Percentiles rank a stretch among this genome's conserved stretches.
phyloP scores from a whole-genome alignment of 805 yeast genomes.

The Pichia cabralensis region DNA sequence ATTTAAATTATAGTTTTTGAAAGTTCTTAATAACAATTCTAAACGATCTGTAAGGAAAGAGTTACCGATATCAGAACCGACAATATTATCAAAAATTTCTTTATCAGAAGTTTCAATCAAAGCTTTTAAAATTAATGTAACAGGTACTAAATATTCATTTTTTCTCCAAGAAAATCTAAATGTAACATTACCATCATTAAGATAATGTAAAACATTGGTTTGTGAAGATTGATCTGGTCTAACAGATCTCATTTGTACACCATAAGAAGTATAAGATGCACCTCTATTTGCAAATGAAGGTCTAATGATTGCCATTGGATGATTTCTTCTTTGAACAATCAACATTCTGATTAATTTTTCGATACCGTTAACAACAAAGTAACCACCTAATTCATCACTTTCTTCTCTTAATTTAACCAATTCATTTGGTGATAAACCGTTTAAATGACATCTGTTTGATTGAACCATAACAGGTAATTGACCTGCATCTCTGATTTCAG shows the following conservation, averaged over 20 bases:
- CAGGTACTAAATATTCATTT: conserved; percentile 91
- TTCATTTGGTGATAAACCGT: conserved; percentile 72
- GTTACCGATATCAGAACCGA: conserved; percentile 77
- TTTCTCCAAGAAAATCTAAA: conserved; percentile 96
- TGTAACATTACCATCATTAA: conserved; percentile 92
- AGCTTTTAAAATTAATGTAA: conserved; percentile 84
- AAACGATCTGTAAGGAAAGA: conserved; percentile 97
- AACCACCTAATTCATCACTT: conserved; percentile 93
- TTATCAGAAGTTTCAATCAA: conserved; percentile 84
- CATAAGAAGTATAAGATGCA: conserved; percentile 74
- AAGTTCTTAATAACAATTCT: conserved; percentile 82
- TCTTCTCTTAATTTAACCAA: conserved; percentile 77
- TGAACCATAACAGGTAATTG: conserved; percentile 84
- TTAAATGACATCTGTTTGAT: conserved; percentile 85
- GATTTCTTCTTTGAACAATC: conserved; percentile 95
- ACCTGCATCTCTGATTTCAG: conserved; percentile 86
- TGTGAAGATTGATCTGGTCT: conserved; percentile 97
- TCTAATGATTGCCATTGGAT: conserved; percentile 95
- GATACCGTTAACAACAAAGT: conserved; percentile 91
- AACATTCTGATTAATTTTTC: conserved; percentile 95
- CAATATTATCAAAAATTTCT: conserved; percentile 92
- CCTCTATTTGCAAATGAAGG: conserved; percentile 94
- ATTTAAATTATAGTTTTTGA: conserved; percentile 68
- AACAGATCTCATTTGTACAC: conserved; percentile 89
- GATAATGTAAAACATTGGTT: conserved; percentile 92